Percentiles rank a stretch among this genome's conserved stretches.
phyloP scores from a whole-genome alignment of 805 yeast species.

The Cyberlindnera meyerae region DNA sequence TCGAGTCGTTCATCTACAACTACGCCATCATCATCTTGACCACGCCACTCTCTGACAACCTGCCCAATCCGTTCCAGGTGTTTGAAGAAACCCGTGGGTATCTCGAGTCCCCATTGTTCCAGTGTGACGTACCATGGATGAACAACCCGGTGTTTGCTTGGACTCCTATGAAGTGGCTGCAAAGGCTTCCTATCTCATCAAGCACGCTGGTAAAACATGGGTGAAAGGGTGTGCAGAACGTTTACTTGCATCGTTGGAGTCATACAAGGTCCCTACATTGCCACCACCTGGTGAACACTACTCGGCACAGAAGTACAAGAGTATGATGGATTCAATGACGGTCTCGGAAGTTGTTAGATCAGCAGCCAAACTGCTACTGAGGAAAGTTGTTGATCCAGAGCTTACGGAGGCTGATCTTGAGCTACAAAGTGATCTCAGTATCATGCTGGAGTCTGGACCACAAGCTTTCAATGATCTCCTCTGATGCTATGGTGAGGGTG shows the following conservation, averaged over 20 bases:
- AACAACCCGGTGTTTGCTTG: constrained; percentile 37
- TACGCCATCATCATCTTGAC: constrained; percentile 36
- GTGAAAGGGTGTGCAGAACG: constrained; percentile 10
- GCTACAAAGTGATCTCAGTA: constrained; percentile 15
- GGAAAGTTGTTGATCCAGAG: constrained; percentile 12
- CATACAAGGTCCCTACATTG: constrained; percentile 16
- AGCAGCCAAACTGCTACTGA: constrained; percentile 17
- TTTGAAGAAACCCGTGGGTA: constrained; percentile 30
- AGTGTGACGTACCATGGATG: constrained; percentile 36
- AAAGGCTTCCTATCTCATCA: constrained; percentile 30
- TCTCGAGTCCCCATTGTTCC: constrained; percentile 32
- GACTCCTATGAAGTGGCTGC: constrained; percentile 33
- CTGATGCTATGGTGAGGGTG: constrained; percentile 6
- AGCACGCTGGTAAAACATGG: constrained; percentile 10
- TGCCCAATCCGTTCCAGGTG: constrained; percentile 41
- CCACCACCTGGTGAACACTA: constrained; percentile 18
- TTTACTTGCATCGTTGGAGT: constrained; percentile 17
- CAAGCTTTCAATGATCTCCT: constrained; percentile 8
- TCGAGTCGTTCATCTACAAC: constrained; percentile 42
- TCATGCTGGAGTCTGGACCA: constrained; percentile 1
- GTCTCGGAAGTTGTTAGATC: constrained; percentile 19
- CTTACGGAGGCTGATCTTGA: constrained; percentile 4
- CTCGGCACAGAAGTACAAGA: constrained; percentile 10
- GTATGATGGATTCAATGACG: constrained; percentile 17
- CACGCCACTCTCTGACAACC: constrained; percentile 28